Evolutionary conservation across 2,329 filamentous ascomycete species (phyloP).

Genomic region (Verruconis gallopava): DNA sequence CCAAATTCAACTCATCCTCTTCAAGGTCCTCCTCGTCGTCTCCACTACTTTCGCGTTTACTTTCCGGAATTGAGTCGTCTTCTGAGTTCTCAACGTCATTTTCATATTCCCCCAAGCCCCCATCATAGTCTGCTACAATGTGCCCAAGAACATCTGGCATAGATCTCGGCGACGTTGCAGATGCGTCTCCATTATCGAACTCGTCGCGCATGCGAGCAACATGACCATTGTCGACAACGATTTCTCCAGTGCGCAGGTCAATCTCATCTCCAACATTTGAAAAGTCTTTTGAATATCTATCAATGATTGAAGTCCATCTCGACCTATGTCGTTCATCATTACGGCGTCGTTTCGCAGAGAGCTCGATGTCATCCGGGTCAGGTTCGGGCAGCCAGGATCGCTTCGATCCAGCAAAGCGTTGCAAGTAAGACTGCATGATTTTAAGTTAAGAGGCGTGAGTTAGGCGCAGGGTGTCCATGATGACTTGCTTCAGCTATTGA

Average conservation of each 20-base stretch:
- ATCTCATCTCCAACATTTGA: conserved; percentile 78
- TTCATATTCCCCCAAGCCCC: too few species aligned
- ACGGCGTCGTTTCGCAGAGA: conserved; percentile 32
- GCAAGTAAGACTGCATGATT: not conserved
- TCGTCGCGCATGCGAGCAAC: conserved; percentile 50
- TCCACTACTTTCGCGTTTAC: conserved; percentile 17
- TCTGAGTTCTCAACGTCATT: conserved; percentile 26
- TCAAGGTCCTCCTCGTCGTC: not conserved
- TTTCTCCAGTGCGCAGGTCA: conserved; percentile 64
- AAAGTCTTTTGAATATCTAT: conserved; percentile 78
- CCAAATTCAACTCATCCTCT: not conserved
- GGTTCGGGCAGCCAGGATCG: not conserved
- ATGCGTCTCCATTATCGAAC: conserved; percentile 28
- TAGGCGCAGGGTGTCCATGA: not conserved
- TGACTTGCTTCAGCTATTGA: too few species aligned
- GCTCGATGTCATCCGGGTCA: conserved; percentile 2
- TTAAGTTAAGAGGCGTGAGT: not conserved
- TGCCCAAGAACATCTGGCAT: not conserved
- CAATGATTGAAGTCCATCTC: conserved; percentile 79
- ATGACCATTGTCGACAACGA: conserved; percentile 89
- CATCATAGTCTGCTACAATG: too few species aligned
- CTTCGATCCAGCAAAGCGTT: not conserved
- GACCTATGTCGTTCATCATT: conserved; percentile 64
- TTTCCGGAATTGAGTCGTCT: conserved; percentile 14
- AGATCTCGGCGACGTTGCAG: not conserved